Evolutionary conservation across 352 stramenopile genomes (phyloP).

Genomic region (Phytophthora nicotianae): DNA sequence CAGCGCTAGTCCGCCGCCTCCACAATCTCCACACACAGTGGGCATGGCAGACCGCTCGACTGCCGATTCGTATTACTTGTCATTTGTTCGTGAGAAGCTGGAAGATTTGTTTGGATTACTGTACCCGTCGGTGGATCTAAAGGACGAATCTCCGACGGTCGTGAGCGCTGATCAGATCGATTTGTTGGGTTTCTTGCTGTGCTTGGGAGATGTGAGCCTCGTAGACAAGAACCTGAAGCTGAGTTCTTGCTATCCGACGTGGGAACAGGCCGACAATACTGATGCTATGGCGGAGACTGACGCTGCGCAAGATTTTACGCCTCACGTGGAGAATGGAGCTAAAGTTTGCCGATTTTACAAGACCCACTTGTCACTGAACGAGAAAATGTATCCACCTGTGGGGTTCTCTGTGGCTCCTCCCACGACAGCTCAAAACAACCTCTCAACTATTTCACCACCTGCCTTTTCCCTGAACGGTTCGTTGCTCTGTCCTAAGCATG

Average conservation of each 20-base stretch:
- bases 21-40: slow-evolving; percentile 74
- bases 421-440: slow-evolving; percentile 24
- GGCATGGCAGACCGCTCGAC: slow-evolving; percentile 83
- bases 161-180: slow-evolving; percentile 73
- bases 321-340: slow-evolving; percentile 52
- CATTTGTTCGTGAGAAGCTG: slow-evolving; percentile 82
- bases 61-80: slow-evolving; percentile 78
- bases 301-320: slow-evolving; percentile 17
- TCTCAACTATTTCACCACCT: slow-evolving; percentile 28
- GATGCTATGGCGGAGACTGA: slow-evolving; percentile 27
- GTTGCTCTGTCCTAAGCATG: background rate
- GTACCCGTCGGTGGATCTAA: slow-evolving; percentile 61
- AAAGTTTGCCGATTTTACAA: slow-evolving; percentile 83
- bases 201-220: slow-evolving; percentile 48
- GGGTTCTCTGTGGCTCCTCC: slow-evolving; percentile 58
- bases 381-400: slow-evolving; percentile 79
- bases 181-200: slow-evolving; percentile 76
- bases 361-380: slow-evolving; percentile 75
- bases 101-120: slow-evolving; percentile 76
- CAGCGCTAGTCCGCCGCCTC: slow-evolving; percentile 62
- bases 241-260: slow-evolving; percentile 71
- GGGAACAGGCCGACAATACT: slow-evolving; percentile 39
- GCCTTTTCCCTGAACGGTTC: slow-evolving; percentile 44
- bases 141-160: slow-evolving; percentile 53
- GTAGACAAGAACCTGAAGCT: slow-evolving; percentile 64